Evolutionary conservation across 176 grass and related monocot species (phyloP), one percentile per base, ranked within the genome.

Genomic region (Oryza punctata): DNA sequence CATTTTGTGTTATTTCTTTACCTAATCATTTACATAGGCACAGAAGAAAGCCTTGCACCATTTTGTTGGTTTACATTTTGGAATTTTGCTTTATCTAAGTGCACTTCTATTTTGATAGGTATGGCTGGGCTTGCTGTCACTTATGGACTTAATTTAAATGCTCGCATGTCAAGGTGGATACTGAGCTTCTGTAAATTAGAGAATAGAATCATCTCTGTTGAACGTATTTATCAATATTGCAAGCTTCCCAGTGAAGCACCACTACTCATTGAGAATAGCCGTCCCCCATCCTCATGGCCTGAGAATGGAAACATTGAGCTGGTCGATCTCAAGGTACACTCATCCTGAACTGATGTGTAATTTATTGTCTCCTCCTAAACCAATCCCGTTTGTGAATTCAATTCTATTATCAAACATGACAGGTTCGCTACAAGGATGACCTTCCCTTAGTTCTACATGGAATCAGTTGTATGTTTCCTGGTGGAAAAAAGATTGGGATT

Each of bases 131-230:
- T 99, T 67, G 93, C 91, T 29, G 96, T 99, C 26, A 96, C 96
- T 46, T 95, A 93, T 85, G 96, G 92, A 65, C 89, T 99, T 78
- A 99, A 99, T 84, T 80, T 99, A 68, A 99, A 99, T 87, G 91
- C 91, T 80, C 90, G 96, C 43, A 86, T 99, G 82, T 99, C 96
- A 82, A 89, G 91, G 72, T 99, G 96, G 96, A 94, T 99, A 88
- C 80, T 99, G 83, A 99, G 96, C 71, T 99, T 99, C 85, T 96
- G 93, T 78, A 99, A 99, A 86, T 86, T 99, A 63, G 96, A 99
- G 73, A 99, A 96, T 78, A 94, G 89, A 95, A 93, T 99, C 32
- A 99, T 99, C 75, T 94, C 96, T 80, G 89, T 99, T 78, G 96
- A 99, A 77, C 89, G 96, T 76, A 99, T 99, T 81, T 91, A 96